Evolutionary conservation across 148 eudicot species (phyloP), one percentile per base, ranked within the genome.

Genomic region (Rhododendron ovatum): DNA sequence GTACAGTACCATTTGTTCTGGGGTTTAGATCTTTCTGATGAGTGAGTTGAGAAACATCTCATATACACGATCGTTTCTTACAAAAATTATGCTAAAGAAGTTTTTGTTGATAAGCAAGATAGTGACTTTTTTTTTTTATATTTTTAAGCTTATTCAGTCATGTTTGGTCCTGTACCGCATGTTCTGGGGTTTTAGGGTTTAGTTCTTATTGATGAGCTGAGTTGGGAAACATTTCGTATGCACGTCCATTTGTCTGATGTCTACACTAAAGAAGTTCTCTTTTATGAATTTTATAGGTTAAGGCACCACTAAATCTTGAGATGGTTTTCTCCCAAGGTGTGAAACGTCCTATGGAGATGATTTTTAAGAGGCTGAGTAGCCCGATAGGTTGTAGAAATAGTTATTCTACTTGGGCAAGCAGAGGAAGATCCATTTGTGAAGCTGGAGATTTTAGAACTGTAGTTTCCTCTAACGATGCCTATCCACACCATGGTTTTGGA

Each of bases 251-350:
- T 33, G 1, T 14, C 4, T 33, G 18, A 4, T 18, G 37, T 35
- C 69, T 55, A 20, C 11, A 1, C 83, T 81, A 26, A 81, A 17
- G 14, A 55, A 81, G 63, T 20, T 24, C 12, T 17, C 26, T 33
- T 82, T 8, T 22, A 10, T 63, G 51, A 59, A 63, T 63, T 59
- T 26, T 61, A n/a, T 41, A 83, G 78, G 85, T 69, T 69, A 28
- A 83, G n/a, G 50, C 75, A 63, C 75, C 61, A 55, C 22, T 55
- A 43, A 41, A 48, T 69, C 33, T 81, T 86, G 55, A 51, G 75
- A 94, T 94, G 96, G 88, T 81, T 80, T 84, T 91, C 59, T 63
- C 89, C 80, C 89, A 82, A 61, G 90, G 92, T 53, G 90, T 91
- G 79, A 94, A 85, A 80, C 93, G 90, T 77, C 90, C 93, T 26